Evolutionary conservation across 225 moss, liverwort and hornwort species (phyloP).

Genomic region (Lunularia cruciata): DNA sequence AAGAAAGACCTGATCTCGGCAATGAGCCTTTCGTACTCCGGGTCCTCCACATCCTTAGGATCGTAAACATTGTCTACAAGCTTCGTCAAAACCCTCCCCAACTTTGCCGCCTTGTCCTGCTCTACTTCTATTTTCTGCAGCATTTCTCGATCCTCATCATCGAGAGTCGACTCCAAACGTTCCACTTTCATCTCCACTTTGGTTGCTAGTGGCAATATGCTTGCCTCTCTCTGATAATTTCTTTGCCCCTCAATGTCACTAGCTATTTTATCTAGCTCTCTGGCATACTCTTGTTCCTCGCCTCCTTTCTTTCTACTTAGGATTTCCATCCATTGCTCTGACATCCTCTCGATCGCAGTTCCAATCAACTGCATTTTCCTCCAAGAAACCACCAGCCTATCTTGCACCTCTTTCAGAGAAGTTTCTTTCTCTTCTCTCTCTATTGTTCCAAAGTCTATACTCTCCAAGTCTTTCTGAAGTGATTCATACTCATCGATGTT

Average conservation of each 20-base stretch:
- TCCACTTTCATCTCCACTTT: slow-evolving; percentile 39
- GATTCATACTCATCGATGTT: slow-evolving; percentile 44
- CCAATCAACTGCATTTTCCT: slow-evolving; percentile 50
- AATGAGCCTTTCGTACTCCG: slow-evolving; percentile 42
- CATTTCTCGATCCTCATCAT: slow-evolving; percentile 40
- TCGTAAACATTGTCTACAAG: slow-evolving; percentile 37
- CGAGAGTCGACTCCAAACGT: slow-evolving; percentile 27
- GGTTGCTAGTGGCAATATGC: slow-evolving; percentile 64
- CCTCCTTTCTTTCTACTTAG: slow-evolving; percentile 26
- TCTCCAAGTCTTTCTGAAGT: slow-evolving; percentile 43
- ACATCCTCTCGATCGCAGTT: slow-evolving; percentile 43
- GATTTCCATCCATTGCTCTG: slow-evolving; percentile 55
- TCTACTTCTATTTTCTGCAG: slow-evolving; percentile 54
- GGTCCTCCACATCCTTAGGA: slow-evolving; percentile 20
- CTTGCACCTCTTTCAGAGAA: slow-evolving; percentile 27
- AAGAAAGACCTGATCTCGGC: slow-evolving; percentile 32
- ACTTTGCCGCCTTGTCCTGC: slow-evolving; percentile 48
- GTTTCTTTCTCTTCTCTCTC: slow-evolving; percentile 42
- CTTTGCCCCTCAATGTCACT: slow-evolving; percentile 58
- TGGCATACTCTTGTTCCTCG: slow-evolving; percentile 25
- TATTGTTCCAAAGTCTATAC: slow-evolving; percentile 29
- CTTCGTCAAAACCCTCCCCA: slow-evolving; percentile 50
- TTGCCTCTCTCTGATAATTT: slow-evolving; percentile 33
- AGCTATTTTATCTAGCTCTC: slow-evolving; percentile 38
- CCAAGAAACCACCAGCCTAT: slow-evolving; percentile 45